Base-by-base conservation (phyloP, 768 basidiomycete genomes). In the Mycena indigotica region DNA sequence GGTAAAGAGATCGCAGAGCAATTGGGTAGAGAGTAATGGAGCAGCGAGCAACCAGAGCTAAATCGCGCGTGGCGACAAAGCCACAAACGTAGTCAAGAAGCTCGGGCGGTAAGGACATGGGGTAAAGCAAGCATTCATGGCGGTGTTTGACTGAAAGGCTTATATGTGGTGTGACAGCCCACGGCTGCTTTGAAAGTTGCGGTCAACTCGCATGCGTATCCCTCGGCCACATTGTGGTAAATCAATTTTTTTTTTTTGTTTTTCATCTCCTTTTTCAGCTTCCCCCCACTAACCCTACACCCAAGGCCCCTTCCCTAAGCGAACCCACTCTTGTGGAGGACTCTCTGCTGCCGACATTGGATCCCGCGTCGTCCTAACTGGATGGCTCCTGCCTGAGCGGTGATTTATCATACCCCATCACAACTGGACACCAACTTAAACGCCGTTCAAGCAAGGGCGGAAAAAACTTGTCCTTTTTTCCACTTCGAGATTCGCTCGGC, bases 331-430 rank as follows among this genome's bases (percentile, higher is more conserved):
- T 28, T 89, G 88, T 66, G 84, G 80, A 28, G 73, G 83, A 6
- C 77, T 94, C 56, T 74, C 79, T 57, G 65, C 77, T 29, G 65
- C 69, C 24, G 76, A 85, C 67, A 81, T 75, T 51, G 89, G 86
- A 62, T 62, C 73, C 17, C 67, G 67, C 57, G 91, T 95, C 59
- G 80, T 88, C 57, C 77, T 98, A 30, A 79, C 88, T 23, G 95
- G 95, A 29, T 92, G 89, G 87, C 76, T 96, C 56, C 85, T 89
- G 64, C 83, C 86, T 55, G 88, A 87, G 74, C 84, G 93, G 92
- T 93, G 73, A 73, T 81, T 76, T 65, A 65, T 67, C 55, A 44
- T 54, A 56, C 63, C n/a, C 69, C 68, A 72, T 70, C 68, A 73
- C 69, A 66, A 57, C 66, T 53, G 59, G 63, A 68, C 59, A 60